phyloP scores from a whole-genome alignment of 441 rosid species.

The Melastoma candidum region DNA sequence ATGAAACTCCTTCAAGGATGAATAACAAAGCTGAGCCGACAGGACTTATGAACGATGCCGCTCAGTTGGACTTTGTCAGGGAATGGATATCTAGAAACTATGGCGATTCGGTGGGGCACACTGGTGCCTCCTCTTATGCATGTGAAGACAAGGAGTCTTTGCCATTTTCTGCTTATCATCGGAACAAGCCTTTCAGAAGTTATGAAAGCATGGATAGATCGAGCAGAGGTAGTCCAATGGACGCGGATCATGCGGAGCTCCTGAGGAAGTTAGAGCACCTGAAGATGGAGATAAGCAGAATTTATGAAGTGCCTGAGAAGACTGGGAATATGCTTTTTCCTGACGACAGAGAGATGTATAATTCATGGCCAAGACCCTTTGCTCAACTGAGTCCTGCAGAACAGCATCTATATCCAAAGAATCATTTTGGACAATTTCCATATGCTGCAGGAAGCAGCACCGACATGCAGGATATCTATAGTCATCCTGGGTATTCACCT shows the following conservation, averaged over 20 bases:
- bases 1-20: neutral
- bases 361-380: neutral
- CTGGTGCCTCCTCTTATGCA: slow-evolving; percentile 1
- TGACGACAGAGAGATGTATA: neutral
- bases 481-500: neutral
- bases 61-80: neutral
- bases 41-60: neutral
- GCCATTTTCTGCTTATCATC: neutral
- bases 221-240: too few relatives aligned
- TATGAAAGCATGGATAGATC: neutral
- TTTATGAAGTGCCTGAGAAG: neutral
- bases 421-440: too few relatives aligned
- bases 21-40: neutral
- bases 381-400: too few relatives aligned
- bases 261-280: slow-evolving; percentile 6
- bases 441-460: too few relatives aligned
- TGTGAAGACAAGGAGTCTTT: neutral
- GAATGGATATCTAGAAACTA: slow-evolving; percentile 4
- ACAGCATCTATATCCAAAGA: too few relatives aligned
- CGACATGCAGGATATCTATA: neutral
- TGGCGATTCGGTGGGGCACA: neutral
- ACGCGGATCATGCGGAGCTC: neutral
- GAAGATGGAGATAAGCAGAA: slow-evolving; percentile 4
- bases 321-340: neutral
- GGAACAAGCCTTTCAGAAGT: neutral